Evolutionary conservation across 495 filamentous ascomycete species (phyloP), one percentile per base, ranked within the genome.

Genomic region (Elaphomyces granulatus): DNA sequence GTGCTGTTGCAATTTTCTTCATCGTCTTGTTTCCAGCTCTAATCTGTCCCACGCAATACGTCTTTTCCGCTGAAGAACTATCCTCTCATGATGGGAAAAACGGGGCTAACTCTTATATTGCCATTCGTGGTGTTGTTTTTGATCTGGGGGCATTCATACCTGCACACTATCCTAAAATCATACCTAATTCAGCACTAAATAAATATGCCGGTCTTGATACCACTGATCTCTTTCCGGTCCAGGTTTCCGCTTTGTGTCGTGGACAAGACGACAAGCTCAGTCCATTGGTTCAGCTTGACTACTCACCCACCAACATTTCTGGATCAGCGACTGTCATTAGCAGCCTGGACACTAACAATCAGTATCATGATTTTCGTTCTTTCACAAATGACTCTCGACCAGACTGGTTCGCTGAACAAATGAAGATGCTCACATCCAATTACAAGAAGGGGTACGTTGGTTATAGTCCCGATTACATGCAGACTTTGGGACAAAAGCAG

Each of bases 351-450:
- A 48, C 57, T 32, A 92, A 94, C 49, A 53, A 74, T 10, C 68
- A 70, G 42, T 99, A 88, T 52, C 90, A 99, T 51, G 90, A 99
- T 57, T 99, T 95, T 74, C 77, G 90, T 43, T 74, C 68, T 50
- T 83, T 75, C 52, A 83, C 73, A 23, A 82, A 84, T 43, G 81
- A 93, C 56, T 78, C 70, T 33, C 79, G 87, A 4, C 76, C 79
- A 2, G 84, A 92, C 53, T 99, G 90, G 90, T 94, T 83, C 62
- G 76, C 66, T 36, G 83, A 96, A 58, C 78, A 83, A 56, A 81
- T 94, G 72, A 67, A 75, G 34, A 65, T 74, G 48, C 65, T 99
- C 34, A 78, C 77, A 46, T 54, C 72, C 15, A 78, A 75, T 44
- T 96, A 82, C 68, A 84, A 81, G 62, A 86, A 87, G 52, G 92